Percentiles rank a stretch among this genome's conserved stretches.
Evolutionary conservation across 176 grass and related monocot genomes (phyloP).

Genomic region (Zoysia japonica): DNA sequence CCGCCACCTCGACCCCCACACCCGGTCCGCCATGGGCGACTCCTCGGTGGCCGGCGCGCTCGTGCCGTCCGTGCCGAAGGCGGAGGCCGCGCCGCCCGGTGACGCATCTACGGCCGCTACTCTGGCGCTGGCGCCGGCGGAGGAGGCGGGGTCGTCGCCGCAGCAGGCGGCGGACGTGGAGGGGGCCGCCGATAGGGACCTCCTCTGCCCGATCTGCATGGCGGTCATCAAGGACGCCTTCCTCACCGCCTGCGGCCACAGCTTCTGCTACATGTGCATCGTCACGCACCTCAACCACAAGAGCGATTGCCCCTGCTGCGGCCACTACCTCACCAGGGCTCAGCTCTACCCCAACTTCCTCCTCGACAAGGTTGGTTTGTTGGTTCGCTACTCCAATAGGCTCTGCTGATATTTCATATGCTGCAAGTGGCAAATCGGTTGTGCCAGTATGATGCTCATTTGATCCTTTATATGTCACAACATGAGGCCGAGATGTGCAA

Average conservation of each 20-base stretch:
- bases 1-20: background rate
- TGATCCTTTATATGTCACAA: background rate
- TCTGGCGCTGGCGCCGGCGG: slow-evolving; percentile 17
- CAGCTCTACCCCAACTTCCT: slow-evolving; percentile 96
- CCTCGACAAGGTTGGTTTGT: slow-evolving; percentile 77
- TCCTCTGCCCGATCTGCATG: slow-evolving; percentile 99
- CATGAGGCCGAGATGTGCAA: background rate
- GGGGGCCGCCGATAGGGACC: slow-evolving; percentile 63
- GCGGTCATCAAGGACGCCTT: slow-evolving; percentile 98
- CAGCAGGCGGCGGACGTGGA: background rate
- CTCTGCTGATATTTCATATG: background rate
- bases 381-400: background rate
- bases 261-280: slow-evolving; percentile 99
- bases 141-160: slow-evolving; percentile 8
- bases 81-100: slow-evolving; percentile 44
- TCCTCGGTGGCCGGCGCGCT: slow-evolving; percentile 77
- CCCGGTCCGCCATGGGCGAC: slow-evolving; percentile 56
- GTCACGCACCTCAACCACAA: slow-evolving; percentile 91
- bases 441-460: background rate
- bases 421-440: background rate
- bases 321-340: slow-evolving; percentile 86
- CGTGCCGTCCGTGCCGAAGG: slow-evolving; percentile 85
- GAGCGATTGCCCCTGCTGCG: slow-evolving; percentile 93
- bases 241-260: slow-evolving; percentile 89
- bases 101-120: slow-evolving; percentile 45